Percentiles rank a stretch among this genome's conserved stretches.
Evolutionary conservation across 352 stramenopile genomes (phyloP).

Genomic region (Phytophthora melonis): DNA sequence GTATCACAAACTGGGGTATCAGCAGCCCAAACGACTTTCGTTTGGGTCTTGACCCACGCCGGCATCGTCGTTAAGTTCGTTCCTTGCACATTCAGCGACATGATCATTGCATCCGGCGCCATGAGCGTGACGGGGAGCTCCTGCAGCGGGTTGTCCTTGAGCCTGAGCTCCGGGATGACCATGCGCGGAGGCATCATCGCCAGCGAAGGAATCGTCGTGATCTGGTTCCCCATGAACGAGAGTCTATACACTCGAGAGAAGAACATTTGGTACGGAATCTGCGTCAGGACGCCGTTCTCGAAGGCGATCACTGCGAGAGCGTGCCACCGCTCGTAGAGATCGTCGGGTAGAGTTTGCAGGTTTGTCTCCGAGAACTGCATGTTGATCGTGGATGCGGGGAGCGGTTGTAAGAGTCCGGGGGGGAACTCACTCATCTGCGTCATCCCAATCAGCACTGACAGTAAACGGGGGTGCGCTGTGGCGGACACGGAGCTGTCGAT

Average conservation of each 20-base stretch:
- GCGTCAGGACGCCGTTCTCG: constrained; percentile 25
- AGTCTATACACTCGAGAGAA: constrained; percentile 19
- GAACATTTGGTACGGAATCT: constrained; percentile 35
- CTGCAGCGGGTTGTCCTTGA: constrained; percentile 27
- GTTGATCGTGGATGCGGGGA: constrained; percentile 15
- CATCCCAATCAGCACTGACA: constrained; percentile 21
- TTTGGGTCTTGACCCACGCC: constrained; percentile 24
- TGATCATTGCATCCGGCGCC: constrained; percentile 18
- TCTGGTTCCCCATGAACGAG: constrained; percentile 19
- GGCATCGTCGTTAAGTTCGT: constrained; percentile 17
- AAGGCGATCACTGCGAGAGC: constrained; percentile 16
- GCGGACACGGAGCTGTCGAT: constrained; percentile 14
- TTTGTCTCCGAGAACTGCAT: constrained; percentile 36
- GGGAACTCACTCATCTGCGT: constrained; percentile 25
- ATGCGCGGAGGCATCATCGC: constrained; percentile 32
- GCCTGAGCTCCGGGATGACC: constrained; percentile 25
- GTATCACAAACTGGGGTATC: constrained; percentile 23
- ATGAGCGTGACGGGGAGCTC: constrained; percentile 27
- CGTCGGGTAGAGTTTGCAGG: constrained; percentile 12
- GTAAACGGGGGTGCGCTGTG: constrained; percentile 12
- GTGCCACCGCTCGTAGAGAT: constrained; percentile 26
- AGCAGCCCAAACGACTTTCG: constrained; percentile 20
- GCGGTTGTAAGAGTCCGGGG: constrained; percentile 13
- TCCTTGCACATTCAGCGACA: constrained; percentile 28
- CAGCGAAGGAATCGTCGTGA: constrained; percentile 23